phyloP scores from a whole-genome alignment of 441 rosid genomes.

The Euphorbia celastroides region DNA sequence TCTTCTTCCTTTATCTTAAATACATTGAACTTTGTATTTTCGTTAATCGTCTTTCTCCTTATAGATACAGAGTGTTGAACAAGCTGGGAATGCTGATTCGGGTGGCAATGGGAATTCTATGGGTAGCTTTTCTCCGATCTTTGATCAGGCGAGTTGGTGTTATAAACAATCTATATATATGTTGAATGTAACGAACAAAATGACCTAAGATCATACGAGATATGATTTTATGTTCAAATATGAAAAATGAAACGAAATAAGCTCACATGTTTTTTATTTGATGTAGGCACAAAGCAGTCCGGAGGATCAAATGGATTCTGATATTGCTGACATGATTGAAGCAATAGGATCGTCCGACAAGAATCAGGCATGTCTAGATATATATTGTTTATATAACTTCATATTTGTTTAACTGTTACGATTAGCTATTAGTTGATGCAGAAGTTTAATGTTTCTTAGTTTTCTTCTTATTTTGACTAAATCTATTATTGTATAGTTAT shows the following conservation, averaged over 20 bases:
- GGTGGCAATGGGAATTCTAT: neutral
- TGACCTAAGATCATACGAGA: too few species aligned
- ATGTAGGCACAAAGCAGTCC: constrained; percentile 24
- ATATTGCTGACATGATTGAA: neutral
- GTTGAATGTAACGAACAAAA: too few species aligned
- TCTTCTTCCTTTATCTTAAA: neutral
- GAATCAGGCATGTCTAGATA: constrained; percentile 20
- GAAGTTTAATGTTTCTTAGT: too few species aligned
- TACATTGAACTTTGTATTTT: too few species aligned
- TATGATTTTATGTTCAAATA: too few species aligned
- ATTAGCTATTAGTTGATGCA: too few species aligned
- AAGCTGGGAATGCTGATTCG: constrained; percentile 13
- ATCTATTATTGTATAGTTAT: too few species aligned
- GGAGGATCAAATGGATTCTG: neutral
- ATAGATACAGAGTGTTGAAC: constrained; percentile 20
- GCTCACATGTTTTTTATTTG: too few species aligned
- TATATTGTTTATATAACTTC: too few species aligned
- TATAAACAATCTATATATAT: neutral
- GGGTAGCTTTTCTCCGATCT: constrained; percentile 16
- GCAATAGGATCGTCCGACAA: neutral
- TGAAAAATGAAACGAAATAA: too few species aligned
- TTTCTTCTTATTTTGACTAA: too few species aligned
- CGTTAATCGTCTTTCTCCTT: neutral
- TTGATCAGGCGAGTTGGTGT: constrained; percentile 25
- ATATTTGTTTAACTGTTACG: too few species aligned